Evolutionary conservation across 1,284 basidiomycete genomes (phyloP), one percentile per base, ranked within the genome.

Genomic region (Mixia osmundae): DNA sequence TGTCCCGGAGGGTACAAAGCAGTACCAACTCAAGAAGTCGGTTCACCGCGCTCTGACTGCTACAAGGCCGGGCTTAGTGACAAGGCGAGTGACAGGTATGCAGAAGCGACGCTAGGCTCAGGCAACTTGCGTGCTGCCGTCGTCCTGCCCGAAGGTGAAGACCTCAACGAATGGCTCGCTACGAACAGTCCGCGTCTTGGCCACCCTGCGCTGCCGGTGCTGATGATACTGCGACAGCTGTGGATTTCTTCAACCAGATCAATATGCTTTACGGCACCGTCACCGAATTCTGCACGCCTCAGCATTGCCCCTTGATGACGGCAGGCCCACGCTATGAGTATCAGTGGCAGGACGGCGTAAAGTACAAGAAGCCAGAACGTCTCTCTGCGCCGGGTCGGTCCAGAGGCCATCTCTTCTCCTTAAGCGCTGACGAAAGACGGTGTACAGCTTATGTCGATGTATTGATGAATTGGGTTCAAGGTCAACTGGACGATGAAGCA

Each of bases 291-390:
- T 94, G 85, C 56, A 89, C 78, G n/a, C 66, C 74, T 12, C 70
- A 80, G 52, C 79, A 89, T 76, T 99, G 91, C 54, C 83, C 85
- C 5, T 76, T 94, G 47, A 99, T 99, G 91, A 91, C 85, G 52
- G 89, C 91, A 5, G 91, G 91, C 8, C 82, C 87, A 47, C 71
- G 89, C 75, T 87, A 83, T 55, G 91, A 99, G 57, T 99, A 95
- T 58, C 72, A 94, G 21, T 99, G 91, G 89, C 89, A 97, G 57
- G 91, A 95, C 51, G 82, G 83, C 12, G 66, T 72, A 37, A 76
- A 70, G 45, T 89, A 76, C 65, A 85, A 78, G 58, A 73, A 72
- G 43, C 83, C 83, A n/a, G 83, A 83, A 3, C 87, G 87, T 53
- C 68, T 94, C 16, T 71, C 79, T 3, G 87, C 85, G 1, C 83